Percentiles rank a stretch among this genome's conserved stretches.
Conservation (phyloP, 2,329 filamentous ascomycete genomes). For the Xylariaceae sp. region DNA sequence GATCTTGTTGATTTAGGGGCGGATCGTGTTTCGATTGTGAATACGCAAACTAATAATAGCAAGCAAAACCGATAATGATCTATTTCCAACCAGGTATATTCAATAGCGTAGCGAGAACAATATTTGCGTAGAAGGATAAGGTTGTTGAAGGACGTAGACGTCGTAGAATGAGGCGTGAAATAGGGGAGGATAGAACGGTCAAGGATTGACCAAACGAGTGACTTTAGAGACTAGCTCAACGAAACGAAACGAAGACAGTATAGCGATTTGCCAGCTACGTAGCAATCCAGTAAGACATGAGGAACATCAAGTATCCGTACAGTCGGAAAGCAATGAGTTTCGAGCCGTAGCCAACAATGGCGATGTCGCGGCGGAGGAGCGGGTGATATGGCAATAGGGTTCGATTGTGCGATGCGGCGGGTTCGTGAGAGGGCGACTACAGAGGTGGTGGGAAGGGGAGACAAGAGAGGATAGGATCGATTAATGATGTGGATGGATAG, state of each 20-base stretch:
- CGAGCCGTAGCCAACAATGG: slow-evolving; percentile 16
- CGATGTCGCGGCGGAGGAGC: slow-evolving; percentile 13
- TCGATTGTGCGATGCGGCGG: slow-evolving; percentile 25
- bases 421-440: slow-evolving; percentile 26
- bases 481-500: slow-evolving; percentile 11
- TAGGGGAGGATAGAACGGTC: slow-evolving; percentile 9
- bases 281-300: slow-evolving; percentile 39
- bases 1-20: slow-evolving; percentile 30
- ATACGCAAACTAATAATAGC: neutral
- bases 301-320: slow-evolving; percentile 34
- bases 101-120: neutral
- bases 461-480: slow-evolving; percentile 17
- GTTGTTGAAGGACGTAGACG: slow-evolving; percentile 3
- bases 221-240: slow-evolving; percentile 57
- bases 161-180: slow-evolving; percentile 16
- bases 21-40: slow-evolving; percentile 1
- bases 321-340: slow-evolving; percentile 14
- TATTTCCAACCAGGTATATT: neutral
- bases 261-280: slow-evolving; percentile 37
- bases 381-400: slow-evolving; percentile 7
- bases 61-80: slow-evolving; percentile 18
- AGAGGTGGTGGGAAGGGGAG: slow-evolving; percentile 20
- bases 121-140: slow-evolving; percentile 4
- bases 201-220: slow-evolving; percentile 49
- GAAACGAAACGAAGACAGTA: slow-evolving; percentile 39